Evolutionary conservation across 139 green algal species (phyloP).

Genomic region (Coccomyxa sp.): DNA sequence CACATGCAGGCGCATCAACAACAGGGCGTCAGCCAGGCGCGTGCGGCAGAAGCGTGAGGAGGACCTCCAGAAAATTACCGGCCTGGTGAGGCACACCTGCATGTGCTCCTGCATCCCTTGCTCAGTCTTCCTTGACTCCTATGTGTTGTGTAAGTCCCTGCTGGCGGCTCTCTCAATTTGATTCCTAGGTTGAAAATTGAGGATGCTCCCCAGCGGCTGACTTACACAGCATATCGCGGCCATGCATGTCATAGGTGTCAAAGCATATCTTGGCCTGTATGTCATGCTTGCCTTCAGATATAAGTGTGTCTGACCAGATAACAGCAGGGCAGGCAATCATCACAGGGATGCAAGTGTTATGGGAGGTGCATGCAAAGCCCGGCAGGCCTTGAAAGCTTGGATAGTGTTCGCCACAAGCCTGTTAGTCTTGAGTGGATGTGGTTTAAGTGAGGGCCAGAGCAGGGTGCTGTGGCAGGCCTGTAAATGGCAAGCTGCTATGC

Average conservation of each 20-base stretch:
- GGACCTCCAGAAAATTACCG: background rate
- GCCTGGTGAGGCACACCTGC: background rate
- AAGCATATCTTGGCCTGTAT: too few species aligned
- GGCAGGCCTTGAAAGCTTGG: background rate
- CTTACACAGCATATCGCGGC: too few species aligned
- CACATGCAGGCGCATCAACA: constrained; percentile 21
- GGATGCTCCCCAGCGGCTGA: too few species aligned
- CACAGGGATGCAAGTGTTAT: background rate
- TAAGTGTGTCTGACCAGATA: too few species aligned
- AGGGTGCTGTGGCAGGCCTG: too few species aligned
- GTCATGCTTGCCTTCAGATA: too few species aligned
- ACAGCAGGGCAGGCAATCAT: too few species aligned
- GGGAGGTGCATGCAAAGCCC: background rate
- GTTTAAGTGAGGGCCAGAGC: too few species aligned
- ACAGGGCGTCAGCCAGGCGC: constrained; percentile 26
- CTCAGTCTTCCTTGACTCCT: background rate
- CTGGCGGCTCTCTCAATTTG: too few species aligned
- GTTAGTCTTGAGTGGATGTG: background rate
- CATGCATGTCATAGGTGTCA: too few species aligned
- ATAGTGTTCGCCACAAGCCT: background rate
- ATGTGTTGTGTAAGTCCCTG: too few species aligned
- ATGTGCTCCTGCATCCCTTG: background rate
- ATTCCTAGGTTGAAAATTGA: too few species aligned
- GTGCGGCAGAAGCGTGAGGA: constrained; percentile 27
- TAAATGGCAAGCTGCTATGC: background rate